Percentiles rank a stretch among this genome's conserved stretches.
phyloP scores from a whole-genome alignment of 2,329 filamentous ascomycete species.

The Paracoccidioides lutzii region DNA sequence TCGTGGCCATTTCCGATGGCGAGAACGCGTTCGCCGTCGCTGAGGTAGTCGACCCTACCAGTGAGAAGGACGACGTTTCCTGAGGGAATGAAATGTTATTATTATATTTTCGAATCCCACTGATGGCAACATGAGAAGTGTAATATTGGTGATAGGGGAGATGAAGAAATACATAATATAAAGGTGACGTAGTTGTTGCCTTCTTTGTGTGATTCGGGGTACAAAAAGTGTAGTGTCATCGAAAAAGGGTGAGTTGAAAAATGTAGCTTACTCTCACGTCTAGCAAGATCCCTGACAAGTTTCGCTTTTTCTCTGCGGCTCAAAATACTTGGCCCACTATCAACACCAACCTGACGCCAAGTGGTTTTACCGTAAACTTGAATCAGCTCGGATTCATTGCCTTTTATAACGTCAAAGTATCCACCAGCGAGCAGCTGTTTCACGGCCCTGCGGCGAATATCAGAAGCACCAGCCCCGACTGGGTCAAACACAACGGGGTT shows the following conservation, averaged over 20 bases:
- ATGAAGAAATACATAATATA: not conserved
- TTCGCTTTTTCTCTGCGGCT: conserved; percentile 42
- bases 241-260: not conserved
- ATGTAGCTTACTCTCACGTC: conserved; percentile 40
- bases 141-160: not conserved
- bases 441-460: conserved; percentile 57
- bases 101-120: not conserved
- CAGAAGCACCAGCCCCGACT: conserved; percentile 76
- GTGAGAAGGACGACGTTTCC: conserved; percentile 67
- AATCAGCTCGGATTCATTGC: conserved; percentile 79
- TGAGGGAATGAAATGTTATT: conserved; percentile 7
- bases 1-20: conserved; percentile 65
- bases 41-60: conserved; percentile 62
- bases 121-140: not conserved
- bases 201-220: not conserved
- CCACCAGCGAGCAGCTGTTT: conserved; percentile 57
- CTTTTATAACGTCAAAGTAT: conserved; percentile 81
- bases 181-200: not conserved
- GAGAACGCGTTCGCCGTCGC: conserved; percentile 57
- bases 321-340: conserved; percentile 51
- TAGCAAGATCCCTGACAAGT: conserved; percentile 55
- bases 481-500: conserved; percentile 77
- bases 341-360: conserved; percentile 67
- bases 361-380: conserved; percentile 50
- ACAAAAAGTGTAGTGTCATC: not conserved